Base-by-base conservation (phyloP, 2,329 filamentous ascomycete species). In the Talaromyces sp. region DNA sequence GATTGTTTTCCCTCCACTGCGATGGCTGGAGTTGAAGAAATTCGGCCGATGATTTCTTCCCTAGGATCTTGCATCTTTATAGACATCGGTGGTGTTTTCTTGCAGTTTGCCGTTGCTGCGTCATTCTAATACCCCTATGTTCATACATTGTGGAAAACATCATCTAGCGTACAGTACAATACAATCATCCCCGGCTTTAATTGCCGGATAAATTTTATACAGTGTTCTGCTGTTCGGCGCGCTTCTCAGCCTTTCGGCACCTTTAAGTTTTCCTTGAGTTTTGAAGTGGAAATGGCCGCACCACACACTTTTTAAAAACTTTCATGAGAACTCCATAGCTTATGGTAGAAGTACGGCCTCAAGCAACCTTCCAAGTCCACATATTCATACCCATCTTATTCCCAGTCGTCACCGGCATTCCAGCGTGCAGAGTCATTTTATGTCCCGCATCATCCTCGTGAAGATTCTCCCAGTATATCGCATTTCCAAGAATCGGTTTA, bases 381-480 rank as follows among this genome's bases (percentile, higher is more conserved):
- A 84, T 83, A 65, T 84, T 84, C 81, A 84, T 82, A 11, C 82
- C 82, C 64, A 83, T 78, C 72, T 84, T 84, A 45, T 76, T 76
- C 6, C 82, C 82, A 36, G 72, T 75, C 5, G 78, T 78, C 2
- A 84, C 80, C 0, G 81, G 80, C 67, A 84, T 64, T 1, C 82
- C 82, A 0, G 81, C 81, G 70, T 84, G 82, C 67, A 83, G 67
- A 36, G 78, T 82, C 45, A 79, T 74, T 66, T 77, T 72, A 63
- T 83, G 81, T 0, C 82, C 81, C 0, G 69, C 69, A 13, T 67
- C 71, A 11, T 79, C 78, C 22, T 79, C 75, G 1, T 75, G 68
- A 68, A 84, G 63, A 63, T 84, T 84, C 67, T 79, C 78, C 81
- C 82, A 84, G 68, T 80, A 84, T 3, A 84, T 77, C 0, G 80